A percentile compares a stretch with the other conserved stretches of the same genome.
Conservation (phyloP, 495 filamentous ascomycete genomes). For the Trichoderma erinaceum region DNA sequence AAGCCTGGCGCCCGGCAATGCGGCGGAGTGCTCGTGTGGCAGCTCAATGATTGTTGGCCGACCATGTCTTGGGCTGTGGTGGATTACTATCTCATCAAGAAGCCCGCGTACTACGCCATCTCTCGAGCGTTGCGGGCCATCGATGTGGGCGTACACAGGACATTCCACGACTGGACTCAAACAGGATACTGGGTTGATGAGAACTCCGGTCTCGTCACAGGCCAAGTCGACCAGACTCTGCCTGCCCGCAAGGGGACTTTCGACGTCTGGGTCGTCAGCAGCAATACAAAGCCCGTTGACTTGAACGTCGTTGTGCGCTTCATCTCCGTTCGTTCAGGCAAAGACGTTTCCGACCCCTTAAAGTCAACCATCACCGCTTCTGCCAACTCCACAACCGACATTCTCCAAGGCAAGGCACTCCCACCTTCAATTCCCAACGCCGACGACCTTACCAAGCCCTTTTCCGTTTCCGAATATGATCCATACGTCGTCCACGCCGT, state of each 20-base stretch:
- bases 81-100: slow-evolving; percentile 69
- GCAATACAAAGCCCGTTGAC: slow-evolving; percentile 32
- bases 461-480: slow-evolving; percentile 21
- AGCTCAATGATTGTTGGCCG: slow-evolving; percentile 90
- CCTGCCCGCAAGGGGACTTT: slow-evolving; percentile 45
- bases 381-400: slow-evolving; percentile 39
- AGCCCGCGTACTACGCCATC: slow-evolving; percentile 72
- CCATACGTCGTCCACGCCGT: slow-evolving; percentile 46
- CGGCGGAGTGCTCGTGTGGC: slow-evolving; percentile 83
- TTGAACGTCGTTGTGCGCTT: slow-evolving; percentile 55
- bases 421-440: slow-evolving; percentile 14
- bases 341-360: slow-evolving; percentile 50
- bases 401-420: slow-evolving; percentile 21
- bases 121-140: slow-evolving; percentile 60
- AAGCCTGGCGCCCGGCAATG: slow-evolving; percentile 55
- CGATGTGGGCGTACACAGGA: slow-evolving; percentile 59
- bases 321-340: slow-evolving; percentile 59
- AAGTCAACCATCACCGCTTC: slow-evolving; percentile 18
- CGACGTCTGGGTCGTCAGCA: slow-evolving; percentile 68
- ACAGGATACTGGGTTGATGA: slow-evolving; percentile 23
- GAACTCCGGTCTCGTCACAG: slow-evolving; percentile 28
- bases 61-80: slow-evolving; percentile 72
- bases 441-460: slow-evolving; percentile 21
- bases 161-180: slow-evolving; percentile 56
- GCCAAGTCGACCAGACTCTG: slow-evolving; percentile 44